Evolutionary conservation across 2,329 filamentous ascomycete species (phyloP), one percentile per base, ranked within the genome.

Genomic region (Xylaria sp.): DNA sequence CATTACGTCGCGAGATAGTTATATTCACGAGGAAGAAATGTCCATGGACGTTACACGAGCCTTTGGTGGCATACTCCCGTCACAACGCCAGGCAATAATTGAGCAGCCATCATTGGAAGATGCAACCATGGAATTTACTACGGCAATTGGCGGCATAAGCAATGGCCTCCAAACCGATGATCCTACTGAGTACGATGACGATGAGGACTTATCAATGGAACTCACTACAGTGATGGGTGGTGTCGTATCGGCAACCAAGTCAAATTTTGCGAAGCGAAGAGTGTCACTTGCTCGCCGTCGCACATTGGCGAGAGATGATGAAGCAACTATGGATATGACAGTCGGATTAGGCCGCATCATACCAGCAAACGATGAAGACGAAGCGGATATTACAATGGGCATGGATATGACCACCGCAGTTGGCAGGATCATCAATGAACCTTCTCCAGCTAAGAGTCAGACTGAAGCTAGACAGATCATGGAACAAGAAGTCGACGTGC

Each of bases 41-140:
- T 96, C 93, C 25, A 97, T 98, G 95, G 95, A 98, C 73, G 92
- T 97, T 7, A 97, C 95, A 1, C 89, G 88, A 61, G 92, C 89
- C 9, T 84, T 97, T 60, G 95, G 95, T 9, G 87, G 90, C 2
- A 97, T 98, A 61, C 79, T 97, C 22, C 81, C 85, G 5, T 83
- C 81, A 54, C 74, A 61, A 74, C 72, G n/a, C 68, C 74, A 65
- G 55, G 70, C 22, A 60, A 73, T 61, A 70, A 70, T 42, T 73
- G 74, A 65, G 63, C 69, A 55, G 50, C 67, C 38, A 9, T 73
- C 78, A 61, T 82, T 84, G 49, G 88, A 86, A 50, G 90, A 92
- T 31, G 85, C 90, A 73, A 92, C 89, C 59, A 97, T 97, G 94
- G 94, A 97, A 59, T 87, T 97, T 59, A 97, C 94, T 0, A 90